Conservation (phyloP, 169 alveolate genomes). For the Eimeria praecox region DNA sequence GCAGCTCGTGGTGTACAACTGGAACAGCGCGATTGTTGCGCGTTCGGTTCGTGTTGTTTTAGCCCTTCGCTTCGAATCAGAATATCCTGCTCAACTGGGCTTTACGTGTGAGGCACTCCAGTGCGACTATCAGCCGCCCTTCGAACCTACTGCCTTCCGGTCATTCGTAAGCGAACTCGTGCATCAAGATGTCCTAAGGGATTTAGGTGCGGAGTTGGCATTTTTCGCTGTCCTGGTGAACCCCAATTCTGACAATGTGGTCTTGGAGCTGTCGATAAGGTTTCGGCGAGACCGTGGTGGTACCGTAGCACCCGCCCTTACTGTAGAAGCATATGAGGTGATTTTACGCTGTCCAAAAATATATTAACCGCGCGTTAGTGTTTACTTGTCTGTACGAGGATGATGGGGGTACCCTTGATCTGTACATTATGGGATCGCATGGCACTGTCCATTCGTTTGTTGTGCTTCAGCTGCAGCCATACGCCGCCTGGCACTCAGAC, state of each 20-base stretch:
- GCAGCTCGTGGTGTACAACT: slow-evolving; percentile 48
- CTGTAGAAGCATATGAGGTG: slow-evolving; percentile 26
- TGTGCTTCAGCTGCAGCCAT: slow-evolving; percentile 32
- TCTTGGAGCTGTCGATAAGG: neutral
- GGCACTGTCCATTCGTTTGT: neutral
- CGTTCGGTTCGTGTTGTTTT: slow-evolving; percentile 36
- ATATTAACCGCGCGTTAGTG: neutral
- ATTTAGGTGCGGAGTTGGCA: slow-evolving; percentile 22
- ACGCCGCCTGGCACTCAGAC: slow-evolving; percentile 56
- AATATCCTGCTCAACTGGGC: slow-evolving; percentile 19
- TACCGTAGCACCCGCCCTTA: slow-evolving; percentile 16
- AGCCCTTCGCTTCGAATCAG: neutral
- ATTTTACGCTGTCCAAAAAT: neutral
- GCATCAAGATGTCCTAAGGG: slow-evolving; percentile 7
- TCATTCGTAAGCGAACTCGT: neutral
- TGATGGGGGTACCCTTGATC: neutral
- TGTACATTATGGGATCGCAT: neutral
- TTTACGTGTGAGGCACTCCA: slow-evolving; percentile 56
- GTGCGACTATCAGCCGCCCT: slow-evolving; percentile 45
- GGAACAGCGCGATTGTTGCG: slow-evolving; percentile 17
- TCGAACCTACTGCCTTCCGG: slow-evolving; percentile 22
- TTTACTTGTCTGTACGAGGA: neutral
- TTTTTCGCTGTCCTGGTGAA: neutral
- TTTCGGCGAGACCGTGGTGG: slow-evolving; percentile 51
- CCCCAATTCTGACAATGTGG: slow-evolving; percentile 10